These are phyloP conservation scores for Pugionium cornutum DNA, from an alignment of 345 rosid species.

Conservation along the genomic window DNA sequence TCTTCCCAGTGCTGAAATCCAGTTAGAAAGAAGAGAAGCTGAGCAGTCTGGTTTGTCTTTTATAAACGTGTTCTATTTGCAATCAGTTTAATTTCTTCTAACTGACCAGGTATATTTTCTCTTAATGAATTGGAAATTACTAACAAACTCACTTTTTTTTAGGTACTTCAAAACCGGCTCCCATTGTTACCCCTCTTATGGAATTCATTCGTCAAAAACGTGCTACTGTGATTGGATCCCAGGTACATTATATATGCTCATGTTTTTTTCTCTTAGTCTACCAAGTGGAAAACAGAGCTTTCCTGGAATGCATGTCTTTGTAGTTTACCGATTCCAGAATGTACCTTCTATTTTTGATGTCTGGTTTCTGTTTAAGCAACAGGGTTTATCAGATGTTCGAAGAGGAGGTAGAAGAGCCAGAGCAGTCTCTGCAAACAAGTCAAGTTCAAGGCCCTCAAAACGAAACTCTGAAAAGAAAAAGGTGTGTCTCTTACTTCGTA, in stretches of 20 bases:
- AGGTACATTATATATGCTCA: constrained; percentile 43
- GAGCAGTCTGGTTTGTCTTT: constrained; percentile 56
- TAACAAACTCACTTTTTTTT: constrained; percentile 1
- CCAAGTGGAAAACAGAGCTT: neutral
- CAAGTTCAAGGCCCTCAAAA: constrained; percentile 48
- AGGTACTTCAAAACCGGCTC: constrained; percentile 55
- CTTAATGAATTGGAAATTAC: neutral
- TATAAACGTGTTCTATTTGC: neutral
- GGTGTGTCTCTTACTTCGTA: constrained; percentile 40
- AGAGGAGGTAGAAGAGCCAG: constrained; percentile 54
- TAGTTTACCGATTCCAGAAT: neutral
- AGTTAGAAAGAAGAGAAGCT: constrained; percentile 70
- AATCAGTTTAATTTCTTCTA: neutral
- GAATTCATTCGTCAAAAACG: constrained; percentile 78
- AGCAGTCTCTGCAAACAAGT: constrained; percentile 43
- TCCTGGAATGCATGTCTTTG: neutral
- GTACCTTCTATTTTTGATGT: constrained; percentile 16
- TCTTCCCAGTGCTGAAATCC: constrained; percentile 68
- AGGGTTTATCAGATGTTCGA: constrained; percentile 48
- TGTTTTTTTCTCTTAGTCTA: neutral
- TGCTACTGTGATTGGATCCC: constrained; percentile 57
- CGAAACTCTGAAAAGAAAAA: constrained; percentile 59
- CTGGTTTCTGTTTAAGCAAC: constrained; percentile 30
- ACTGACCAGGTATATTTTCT: neutral
- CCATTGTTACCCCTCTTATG: constrained; percentile 72